Evolutionary conservation across 192 early-diverging fungal species (phyloP).

Genomic region (Podochytrium sp.): DNA sequence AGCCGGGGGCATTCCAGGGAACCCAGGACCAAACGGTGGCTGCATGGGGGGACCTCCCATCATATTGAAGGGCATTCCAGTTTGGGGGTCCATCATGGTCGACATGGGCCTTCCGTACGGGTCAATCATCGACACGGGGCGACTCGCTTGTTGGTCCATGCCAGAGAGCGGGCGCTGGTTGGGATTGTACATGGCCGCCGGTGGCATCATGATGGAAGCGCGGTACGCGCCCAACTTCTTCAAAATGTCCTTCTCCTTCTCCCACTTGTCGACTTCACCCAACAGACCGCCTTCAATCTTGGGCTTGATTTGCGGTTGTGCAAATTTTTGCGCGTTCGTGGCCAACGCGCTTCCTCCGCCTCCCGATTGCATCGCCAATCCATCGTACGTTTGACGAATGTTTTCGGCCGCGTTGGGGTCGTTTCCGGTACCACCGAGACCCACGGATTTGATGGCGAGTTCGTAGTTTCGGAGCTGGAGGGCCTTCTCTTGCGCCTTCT

Average conservation of each 20-base stretch:
- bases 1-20: conserved; percentile 3
- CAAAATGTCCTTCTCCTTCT: conserved; percentile 34
- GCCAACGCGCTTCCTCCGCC: neutral
- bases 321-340: neutral
- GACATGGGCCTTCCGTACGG: neutral
- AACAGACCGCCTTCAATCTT: conserved; percentile 42
- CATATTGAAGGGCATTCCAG: neutral
- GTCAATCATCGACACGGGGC: neutral
- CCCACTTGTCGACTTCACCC: conserved; percentile 41
- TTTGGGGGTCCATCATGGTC: neutral
- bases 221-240: conserved; percentile 36
- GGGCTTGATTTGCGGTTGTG: conserved; percentile 23
- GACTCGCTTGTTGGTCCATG: neutral
- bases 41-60: neutral
- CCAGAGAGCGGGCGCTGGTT: neutral
- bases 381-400: conserved; percentile 5
- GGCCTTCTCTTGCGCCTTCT: conserved; percentile 27
- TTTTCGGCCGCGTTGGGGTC: conserved; percentile 5
- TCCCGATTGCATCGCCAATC: neutral
- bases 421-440: conserved; percentile 8
- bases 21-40: neutral
- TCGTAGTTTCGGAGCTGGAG: conserved; percentile 20
- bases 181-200: neutral
- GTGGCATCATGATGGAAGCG: conserved; percentile 22
- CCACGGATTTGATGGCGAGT: conserved; percentile 17